Base-by-base conservation (phyloP, 305 asterid genomes). In the Nicotiana rustica region DNA sequence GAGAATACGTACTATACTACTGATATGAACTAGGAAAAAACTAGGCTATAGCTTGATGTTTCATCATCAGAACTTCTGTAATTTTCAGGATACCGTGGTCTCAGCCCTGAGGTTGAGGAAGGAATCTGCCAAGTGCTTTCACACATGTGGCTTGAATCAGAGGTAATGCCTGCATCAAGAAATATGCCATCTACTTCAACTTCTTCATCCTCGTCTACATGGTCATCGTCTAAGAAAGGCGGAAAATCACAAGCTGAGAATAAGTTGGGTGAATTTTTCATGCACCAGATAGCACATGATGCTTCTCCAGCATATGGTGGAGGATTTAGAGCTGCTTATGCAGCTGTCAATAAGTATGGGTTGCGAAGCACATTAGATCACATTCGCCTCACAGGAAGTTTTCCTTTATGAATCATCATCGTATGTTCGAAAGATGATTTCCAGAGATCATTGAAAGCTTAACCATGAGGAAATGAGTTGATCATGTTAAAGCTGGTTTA, bases 91-190 rank as follows among this genome's bases (percentile, higher is more conserved):
- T 95, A 84, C 66, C 88, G 94, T 2, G 92, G 91, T 83, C 92
- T 95, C 38, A 87, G 88, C 83, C 96, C 97, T 0, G 96, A 91
- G 85, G 93, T 95, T 44, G 99, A 95, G 81, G 99, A 95, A 90
- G 99, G 99, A 17, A 95, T 95, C 83, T 95, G 99, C 77, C 99
- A 94, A 88, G 97, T 95, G 59, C 93, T 94, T 60, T 92, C 99
- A 36, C 88, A 91, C 85, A 89, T 93, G 90, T 95, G 99, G 99
- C 97, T 95, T 12, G 99, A 95, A 71, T 89, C 99, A 19, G 99
- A 95, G 87, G 94, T 94, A 56, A 81, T 91, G 85, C 88, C 93
- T 0, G 88, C 85, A 78, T 77, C 87, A 52, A 86, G 88, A 84
- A 86, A 85, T 81, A 82, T 81, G 85, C 82, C 92, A 41, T 91